Conservation (phyloP, 345 rosid genomes). For the Leavenworthia alabamica region DNA sequence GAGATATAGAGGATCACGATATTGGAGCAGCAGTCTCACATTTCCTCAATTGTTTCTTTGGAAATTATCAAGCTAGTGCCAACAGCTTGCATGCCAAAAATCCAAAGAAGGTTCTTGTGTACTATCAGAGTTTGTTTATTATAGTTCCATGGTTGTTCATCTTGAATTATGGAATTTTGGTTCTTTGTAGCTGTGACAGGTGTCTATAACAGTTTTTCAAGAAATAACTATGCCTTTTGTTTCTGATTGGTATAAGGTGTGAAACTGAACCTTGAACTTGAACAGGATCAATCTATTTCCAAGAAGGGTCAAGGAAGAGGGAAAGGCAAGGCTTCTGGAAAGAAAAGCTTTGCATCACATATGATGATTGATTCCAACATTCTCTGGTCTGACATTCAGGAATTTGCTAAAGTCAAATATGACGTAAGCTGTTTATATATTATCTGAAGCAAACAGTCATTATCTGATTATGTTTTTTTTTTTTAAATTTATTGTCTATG, state of each 20-base stretch:
- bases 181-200: background rate
- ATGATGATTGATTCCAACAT: constrained; percentile 72
- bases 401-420: constrained; percentile 76
- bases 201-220: background rate
- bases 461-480: background rate
- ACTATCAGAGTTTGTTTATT: background rate
- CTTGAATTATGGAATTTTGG: too few species aligned
- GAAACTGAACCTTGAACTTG: constrained; percentile 15
- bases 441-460: background rate
- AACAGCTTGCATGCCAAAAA: constrained; percentile 37
- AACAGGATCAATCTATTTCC: constrained; percentile 68
- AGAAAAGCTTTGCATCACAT: constrained; percentile 54
- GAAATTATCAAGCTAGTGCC: constrained; percentile 47
- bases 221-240: background rate
- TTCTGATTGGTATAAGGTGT: background rate
- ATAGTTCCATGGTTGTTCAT: background rate
- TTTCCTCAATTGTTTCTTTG: constrained; percentile 82
- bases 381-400: constrained; percentile 82
- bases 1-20: constrained; percentile 78
- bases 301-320: constrained; percentile 67
- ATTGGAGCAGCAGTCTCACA: constrained; percentile 72
- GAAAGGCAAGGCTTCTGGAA: constrained; percentile 56
- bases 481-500: background rate
- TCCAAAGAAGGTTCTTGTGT: constrained; percentile 64
- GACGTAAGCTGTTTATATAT: constrained; percentile 44